phyloP scores from a whole-genome alignment of 2,329 filamentous ascomycete species.

The Colletotrichum higginsianum region DNA sequence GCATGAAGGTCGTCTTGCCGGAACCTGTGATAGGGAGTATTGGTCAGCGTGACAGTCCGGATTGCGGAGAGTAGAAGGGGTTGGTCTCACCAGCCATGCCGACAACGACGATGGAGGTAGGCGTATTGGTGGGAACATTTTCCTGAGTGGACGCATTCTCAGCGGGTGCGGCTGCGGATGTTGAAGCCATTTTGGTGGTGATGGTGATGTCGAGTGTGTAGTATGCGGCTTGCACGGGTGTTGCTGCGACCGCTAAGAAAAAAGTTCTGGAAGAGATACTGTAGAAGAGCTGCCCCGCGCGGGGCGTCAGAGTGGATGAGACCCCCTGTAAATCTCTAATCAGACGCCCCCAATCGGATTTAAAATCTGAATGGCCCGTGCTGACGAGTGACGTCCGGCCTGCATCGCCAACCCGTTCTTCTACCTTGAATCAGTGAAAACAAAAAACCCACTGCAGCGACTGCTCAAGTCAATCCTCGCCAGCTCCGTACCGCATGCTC shows the following conservation, averaged over 20 bases:
- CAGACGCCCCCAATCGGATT: constrained; percentile 8
- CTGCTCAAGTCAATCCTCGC: neutral
- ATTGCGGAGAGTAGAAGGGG: constrained; percentile 11
- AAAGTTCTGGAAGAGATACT: constrained; percentile 42
- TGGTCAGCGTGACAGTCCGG: constrained; percentile 27
- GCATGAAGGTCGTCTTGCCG: constrained; percentile 99
- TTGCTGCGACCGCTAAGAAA: constrained; percentile 31
- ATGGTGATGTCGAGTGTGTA: constrained; percentile 11
- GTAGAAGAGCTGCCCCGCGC: constrained; percentile 41
- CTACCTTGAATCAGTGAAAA: neutral
- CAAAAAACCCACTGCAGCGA: neutral
- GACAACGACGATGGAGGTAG: constrained; percentile 90
- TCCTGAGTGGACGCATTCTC: constrained; percentile 53
- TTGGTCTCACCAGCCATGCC: constrained; percentile 86
- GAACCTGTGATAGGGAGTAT: constrained; percentile 71
- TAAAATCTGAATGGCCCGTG: constrained; percentile 35
- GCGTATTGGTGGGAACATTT: constrained; percentile 58
- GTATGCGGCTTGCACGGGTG: constrained; percentile 23
- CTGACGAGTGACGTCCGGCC: constrained; percentile 35
- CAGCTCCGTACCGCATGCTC: neutral
- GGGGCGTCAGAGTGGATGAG: constrained; percentile 34
- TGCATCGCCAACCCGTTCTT: constrained; percentile 21
- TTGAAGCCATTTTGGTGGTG: constrained; percentile 38
- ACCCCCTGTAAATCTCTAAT: constrained; percentile 25
- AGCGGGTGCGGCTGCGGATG: constrained; percentile 44